Evolutionary conservation across 176 grass and related monocot genomes (phyloP), one percentile per base, ranked within the genome.

Genomic region (Carex myosuroides): DNA sequence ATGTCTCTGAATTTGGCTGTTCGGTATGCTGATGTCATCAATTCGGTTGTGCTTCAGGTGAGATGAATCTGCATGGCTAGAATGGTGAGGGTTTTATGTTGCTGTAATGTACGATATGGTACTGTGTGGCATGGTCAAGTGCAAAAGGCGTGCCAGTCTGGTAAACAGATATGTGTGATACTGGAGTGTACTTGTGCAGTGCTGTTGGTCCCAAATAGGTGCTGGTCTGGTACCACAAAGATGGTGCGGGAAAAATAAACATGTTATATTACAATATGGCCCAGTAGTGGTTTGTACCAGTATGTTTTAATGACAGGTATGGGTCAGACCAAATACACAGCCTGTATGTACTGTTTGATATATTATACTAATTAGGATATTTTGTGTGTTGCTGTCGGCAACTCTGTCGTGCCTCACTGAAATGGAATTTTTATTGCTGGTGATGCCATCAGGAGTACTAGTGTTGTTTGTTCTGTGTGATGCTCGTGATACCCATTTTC

Each of bases 1-100:
- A 92, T 97, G 94, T 97, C 94, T 1, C 85, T 97, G 16, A 97
- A 97, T 70, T 84, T 97, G 65, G 94, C 94, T 10, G 89, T 98
- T 83, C 80, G 90, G 84, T 98, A 94, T 39, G 95, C 95, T 2
- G 95, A 98, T 42, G 79, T 94, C 13, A 98, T 98, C 79, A 94
- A 98, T 85, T 98, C 92, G 0, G 74, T 98, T 26, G 95, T 98
- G n/a, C 90, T 98, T 53, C 92, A 98, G 82, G 94, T 81, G 32
- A 79, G 79, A 20, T n/a, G 18, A 73, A 9, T 79, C 5, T 70
- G 5, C 8, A 10, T 57, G 69, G 6, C 66, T 18, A 70, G 35
- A 70, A 70, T 42, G 6, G 33, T 70, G 13, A 42, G 66, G 32
- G 33, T 17, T 5, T n/a, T 41, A 42, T 18, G 1, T 39, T 39